Conservation (phyloP, 2,329 filamentous ascomycete species). For the Aspergillus calidoustus region DNA sequence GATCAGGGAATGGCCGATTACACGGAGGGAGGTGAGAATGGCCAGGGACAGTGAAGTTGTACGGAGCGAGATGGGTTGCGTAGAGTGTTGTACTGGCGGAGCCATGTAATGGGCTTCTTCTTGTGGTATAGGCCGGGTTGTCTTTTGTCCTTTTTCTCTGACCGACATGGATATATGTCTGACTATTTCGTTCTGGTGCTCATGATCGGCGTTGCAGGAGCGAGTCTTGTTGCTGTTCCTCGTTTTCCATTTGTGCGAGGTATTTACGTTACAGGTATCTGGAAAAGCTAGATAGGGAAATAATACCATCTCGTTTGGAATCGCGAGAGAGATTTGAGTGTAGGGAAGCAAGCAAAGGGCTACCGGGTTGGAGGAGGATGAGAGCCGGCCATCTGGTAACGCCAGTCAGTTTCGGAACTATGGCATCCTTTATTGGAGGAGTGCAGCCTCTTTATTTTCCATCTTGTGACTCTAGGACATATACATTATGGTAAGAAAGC, state of each 20-base stretch:
- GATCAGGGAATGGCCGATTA: constrained; percentile 45
- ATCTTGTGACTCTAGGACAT: too few relatives aligned
- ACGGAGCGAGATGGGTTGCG: neutral
- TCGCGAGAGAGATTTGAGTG: neutral
- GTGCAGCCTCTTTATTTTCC: too few relatives aligned
- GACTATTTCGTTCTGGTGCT: neutral
- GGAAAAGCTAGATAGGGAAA: neutral
- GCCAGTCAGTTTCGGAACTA: too few relatives aligned
- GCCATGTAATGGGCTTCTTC: neutral
- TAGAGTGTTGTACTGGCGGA: neutral
- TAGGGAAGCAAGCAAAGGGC: neutral
- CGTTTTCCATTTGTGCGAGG: constrained; percentile 3
- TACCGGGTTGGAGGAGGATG: neutral
- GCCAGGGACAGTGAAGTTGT: constrained; percentile 21
- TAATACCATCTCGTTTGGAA: neutral
- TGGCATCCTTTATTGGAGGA: too few relatives aligned
- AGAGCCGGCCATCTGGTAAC: too few relatives aligned
- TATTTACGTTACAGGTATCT: neutral
- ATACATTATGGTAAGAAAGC: too few relatives aligned
- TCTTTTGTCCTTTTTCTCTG: neutral
- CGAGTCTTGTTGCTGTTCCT: constrained; percentile 8
- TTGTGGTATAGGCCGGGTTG: neutral
- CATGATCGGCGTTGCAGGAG: constrained; percentile 21
- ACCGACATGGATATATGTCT: neutral
- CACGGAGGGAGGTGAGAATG: constrained; percentile 27